A percentile compares a stretch with the other conserved stretches of the same genome.
phyloP scores from a whole-genome alignment of 768 basidiomycete genomes.

The Holtermanniella nyarrowii region DNA sequence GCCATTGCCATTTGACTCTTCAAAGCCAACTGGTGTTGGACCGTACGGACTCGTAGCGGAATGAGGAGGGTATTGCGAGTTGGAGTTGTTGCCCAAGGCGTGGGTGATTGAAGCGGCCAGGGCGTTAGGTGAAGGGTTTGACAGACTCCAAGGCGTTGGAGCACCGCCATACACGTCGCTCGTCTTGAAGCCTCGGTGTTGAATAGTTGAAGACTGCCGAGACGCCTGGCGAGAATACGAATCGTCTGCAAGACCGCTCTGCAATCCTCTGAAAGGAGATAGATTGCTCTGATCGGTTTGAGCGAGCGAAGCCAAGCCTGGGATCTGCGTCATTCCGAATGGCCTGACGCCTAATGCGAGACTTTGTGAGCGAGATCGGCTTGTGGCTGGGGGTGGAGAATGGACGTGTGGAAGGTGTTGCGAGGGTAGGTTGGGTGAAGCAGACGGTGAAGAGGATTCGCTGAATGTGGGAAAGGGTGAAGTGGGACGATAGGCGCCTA shows the following conservation, averaged over 20 bases:
- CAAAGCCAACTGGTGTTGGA: slow-evolving; percentile 9
- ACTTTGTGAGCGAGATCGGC: slow-evolving; percentile 32
- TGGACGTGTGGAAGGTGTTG: slow-evolving; percentile 10
- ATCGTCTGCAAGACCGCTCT: neutral
- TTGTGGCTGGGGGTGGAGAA: slow-evolving; percentile 31
- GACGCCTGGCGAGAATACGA: neutral
- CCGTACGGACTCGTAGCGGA: neutral
- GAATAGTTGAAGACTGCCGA: neutral
- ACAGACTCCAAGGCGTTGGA: neutral
- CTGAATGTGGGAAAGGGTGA: slow-evolving; percentile 36
- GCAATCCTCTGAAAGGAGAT: slow-evolving; percentile 27
- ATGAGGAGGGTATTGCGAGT: slow-evolving; percentile 5
- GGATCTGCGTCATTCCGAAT: slow-evolving; percentile 22
- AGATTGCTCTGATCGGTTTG: slow-evolving; percentile 25
- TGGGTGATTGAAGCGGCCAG: slow-evolving; percentile 21
- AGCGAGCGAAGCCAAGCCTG: slow-evolving; percentile 6
- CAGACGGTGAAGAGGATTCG: slow-evolving; percentile 28
- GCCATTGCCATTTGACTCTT: slow-evolving; percentile 11
- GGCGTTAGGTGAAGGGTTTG: neutral
- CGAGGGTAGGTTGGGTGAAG: slow-evolving; percentile 15
- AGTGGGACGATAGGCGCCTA: slow-evolving; percentile 16
- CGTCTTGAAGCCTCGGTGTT: neutral
- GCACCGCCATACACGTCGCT: neutral
- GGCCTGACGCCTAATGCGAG: slow-evolving; percentile 32
- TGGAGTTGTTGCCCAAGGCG: slow-evolving; percentile 17